Base-by-base conservation (phyloP, 2,329 filamentous ascomycete species). In the Byssoonygena ceratinophila region DNA sequence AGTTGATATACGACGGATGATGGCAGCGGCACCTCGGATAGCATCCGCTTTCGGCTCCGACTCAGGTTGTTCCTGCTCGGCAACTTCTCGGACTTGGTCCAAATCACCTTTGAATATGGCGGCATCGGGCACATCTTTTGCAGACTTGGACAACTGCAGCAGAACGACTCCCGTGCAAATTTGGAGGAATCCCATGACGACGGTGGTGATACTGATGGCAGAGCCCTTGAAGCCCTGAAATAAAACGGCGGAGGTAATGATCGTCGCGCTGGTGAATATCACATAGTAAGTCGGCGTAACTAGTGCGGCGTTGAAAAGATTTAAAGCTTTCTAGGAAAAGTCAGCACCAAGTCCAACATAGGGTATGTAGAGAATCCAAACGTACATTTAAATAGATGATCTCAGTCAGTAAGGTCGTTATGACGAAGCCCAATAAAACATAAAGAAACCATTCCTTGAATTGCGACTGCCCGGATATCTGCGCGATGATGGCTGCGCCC, bases 221-320 rank as follows among this genome's bases (percentile, higher is more conserved):
- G 87, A 87, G 32, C 91, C 92, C 64, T 94, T 91, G 77, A 98
- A 96, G 6, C 92, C 92, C 57, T 82, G 84, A 70, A 97, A 97
- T 2, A 98, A 75, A 44, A 98, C 83, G 2, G 90, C 86, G 0
- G 91, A 96, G 4, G 90, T 94, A 60, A 97, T 80, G 59, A 98
- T 96, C 18, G 92, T 97, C 4, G 89, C 85, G 60, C 84, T 94
- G 36, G 92, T 98, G 67, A 98, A 98, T 74, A 94, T 91, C 59
- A 98, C 92, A 68, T 98, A 98, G 72, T 98, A 98, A 1, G 92
- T 98, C 0, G 92, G 92, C 0, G 92, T 98, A 55, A 98, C 92
- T 59, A 98, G 79, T 6, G 92, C 91, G 34, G 92, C 92, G 63
- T 98, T 97, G 76, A 91, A 97, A 46, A 98, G 71, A 64, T 98